Evolutionary conservation across 202 grass and related monocot species (phyloP).

Genomic region (Setaria italica): DNA sequence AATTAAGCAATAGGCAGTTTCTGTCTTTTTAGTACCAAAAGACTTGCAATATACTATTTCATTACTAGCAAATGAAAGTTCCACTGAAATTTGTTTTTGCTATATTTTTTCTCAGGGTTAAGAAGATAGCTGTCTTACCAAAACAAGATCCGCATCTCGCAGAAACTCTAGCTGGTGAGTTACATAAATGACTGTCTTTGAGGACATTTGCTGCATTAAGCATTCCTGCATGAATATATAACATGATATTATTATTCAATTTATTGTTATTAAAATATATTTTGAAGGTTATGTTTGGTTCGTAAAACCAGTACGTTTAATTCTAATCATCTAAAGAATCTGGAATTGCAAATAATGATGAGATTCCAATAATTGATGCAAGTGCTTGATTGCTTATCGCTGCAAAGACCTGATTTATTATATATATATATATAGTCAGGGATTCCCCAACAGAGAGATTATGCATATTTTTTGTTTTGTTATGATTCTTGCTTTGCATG

Average conservation of each 20-base stretch:
- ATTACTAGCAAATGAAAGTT: conserved; percentile 3
- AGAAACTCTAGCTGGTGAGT: conserved; percentile 97
- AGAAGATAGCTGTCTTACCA: conserved; percentile 59
- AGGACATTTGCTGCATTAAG: conserved; percentile 67
- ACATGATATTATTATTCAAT: neutral
- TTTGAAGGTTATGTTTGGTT: conserved; percentile 21
- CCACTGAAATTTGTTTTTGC: neutral
- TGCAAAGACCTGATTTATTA: conserved; percentile 12
- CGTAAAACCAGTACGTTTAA: neutral
- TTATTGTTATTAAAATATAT: neutral
- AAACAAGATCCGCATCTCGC: conserved; percentile 74
- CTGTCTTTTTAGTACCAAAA: neutral
- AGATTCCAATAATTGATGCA: neutral
- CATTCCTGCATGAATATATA: conserved; percentile 69
- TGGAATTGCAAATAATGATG: conserved; percentile 24
- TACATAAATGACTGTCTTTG: conserved; percentile 87
- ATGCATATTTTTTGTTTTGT: conserved; percentile 5
- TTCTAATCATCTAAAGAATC: conserved; percentile 17
- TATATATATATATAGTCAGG: neutral
- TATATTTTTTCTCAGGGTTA: neutral
- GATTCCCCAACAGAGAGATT: neutral
- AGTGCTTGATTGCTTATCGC: conserved; percentile 24
- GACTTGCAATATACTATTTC: conserved; percentile 2
- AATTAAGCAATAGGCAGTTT: conserved; percentile 19
- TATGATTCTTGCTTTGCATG: neutral